Evolutionary conservation across 371 early-diverging fungal genomes (phyloP), one percentile per base, ranked within the genome.

Genomic region (Mucor circinelloides): DNA sequence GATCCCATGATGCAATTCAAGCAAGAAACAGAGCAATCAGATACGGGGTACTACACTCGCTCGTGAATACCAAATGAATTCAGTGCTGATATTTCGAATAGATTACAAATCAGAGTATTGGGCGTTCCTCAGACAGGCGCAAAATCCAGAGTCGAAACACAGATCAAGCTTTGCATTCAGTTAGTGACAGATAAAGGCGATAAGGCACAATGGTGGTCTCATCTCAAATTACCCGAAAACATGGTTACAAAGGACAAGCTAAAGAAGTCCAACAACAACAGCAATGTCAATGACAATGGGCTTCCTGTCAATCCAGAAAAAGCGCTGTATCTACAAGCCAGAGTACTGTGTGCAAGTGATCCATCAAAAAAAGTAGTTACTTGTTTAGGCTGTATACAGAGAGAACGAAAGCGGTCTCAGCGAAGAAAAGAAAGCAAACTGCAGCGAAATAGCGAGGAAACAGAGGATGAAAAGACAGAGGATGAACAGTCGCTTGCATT

Each of bases 281-380:
- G 56, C 30, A 40, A 60, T 2, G 42, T 57, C 7, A 62, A 34
- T 12, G 19, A 60, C 0, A 77, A 79, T 21, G 72, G 56, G 30
- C 32, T 72, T 27, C 58, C 71, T 32, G 25, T 70, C 30, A 70
- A 75, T 17, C 72, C 74, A 15, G 79, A 80, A 28, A 84, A 81
- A 50, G 69, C 77, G 34, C 80, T 96, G n/a, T 88, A 80, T 70
- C 78, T 96, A 23, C 90, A 92, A 58, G 92, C 94, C 0, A 79
- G 84, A 13, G 93, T 97, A 15, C 87, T 95, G 15, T 95, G 96
- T 75, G 94, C 95, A 6, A 93, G 94, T 61, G 94, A 95, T 70
- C 86, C 88, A 12, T 79, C 87, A 21, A 89, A 88, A 62, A 88
- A 89, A 61, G 94, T 95, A 32, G 83, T 85, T 38, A 91, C 93